A percentile compares a stretch with the other conserved stretches of the same genome.
Evolutionary conservation across 805 yeast species (phyloP).

Genomic region (Nakazawaea ambrosiae): DNA sequence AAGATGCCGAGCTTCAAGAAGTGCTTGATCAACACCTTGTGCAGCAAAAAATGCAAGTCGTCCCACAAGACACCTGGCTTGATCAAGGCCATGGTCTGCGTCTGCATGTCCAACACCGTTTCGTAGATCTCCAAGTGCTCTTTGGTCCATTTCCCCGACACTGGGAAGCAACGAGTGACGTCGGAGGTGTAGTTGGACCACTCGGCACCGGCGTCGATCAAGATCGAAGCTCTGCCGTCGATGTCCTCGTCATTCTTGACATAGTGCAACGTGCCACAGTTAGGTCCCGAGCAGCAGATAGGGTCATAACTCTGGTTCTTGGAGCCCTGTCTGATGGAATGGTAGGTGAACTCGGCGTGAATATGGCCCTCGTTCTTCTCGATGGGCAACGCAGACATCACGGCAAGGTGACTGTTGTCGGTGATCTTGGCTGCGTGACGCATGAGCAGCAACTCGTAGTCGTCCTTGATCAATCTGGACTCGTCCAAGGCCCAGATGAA

Average conservation of each 20-base stretch:
- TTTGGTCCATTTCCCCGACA: constrained; percentile 79
- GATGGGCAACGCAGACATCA: constrained; percentile 87
- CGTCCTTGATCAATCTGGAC: constrained; percentile 78
- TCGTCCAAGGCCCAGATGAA: constrained; percentile 79
- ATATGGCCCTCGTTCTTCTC: constrained; percentile 85
- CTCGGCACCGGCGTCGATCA: constrained; percentile 96
- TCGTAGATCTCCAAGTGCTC: constrained; percentile 83
- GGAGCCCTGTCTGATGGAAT: constrained; percentile 90
- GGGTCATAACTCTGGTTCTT: constrained; percentile 89
- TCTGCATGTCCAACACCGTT: constrained; percentile 79
- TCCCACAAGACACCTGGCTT: constrained; percentile 87
- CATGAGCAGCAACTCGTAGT: constrained; percentile 69
- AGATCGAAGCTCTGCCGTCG: constrained; percentile 53
- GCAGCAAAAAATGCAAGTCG: constrained; percentile 73
- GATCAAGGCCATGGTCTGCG: constrained; percentile 58
- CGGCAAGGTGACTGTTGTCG: constrained; percentile 84
- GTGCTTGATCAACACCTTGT: constrained; percentile 63
- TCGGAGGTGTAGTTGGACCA: constrained; percentile 92
- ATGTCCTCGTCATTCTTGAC: constrained; percentile 69
- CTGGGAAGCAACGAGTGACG: constrained; percentile 93
- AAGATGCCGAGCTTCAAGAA: constrained; percentile 75
- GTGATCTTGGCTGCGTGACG: constrained; percentile 77
- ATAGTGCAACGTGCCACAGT: constrained; percentile 87
- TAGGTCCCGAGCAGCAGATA: constrained; percentile 89
- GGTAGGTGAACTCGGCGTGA: constrained; percentile 93